Conservation (phyloP, 1,284 basidiomycete species). For the Mycena sp. region DNA sequence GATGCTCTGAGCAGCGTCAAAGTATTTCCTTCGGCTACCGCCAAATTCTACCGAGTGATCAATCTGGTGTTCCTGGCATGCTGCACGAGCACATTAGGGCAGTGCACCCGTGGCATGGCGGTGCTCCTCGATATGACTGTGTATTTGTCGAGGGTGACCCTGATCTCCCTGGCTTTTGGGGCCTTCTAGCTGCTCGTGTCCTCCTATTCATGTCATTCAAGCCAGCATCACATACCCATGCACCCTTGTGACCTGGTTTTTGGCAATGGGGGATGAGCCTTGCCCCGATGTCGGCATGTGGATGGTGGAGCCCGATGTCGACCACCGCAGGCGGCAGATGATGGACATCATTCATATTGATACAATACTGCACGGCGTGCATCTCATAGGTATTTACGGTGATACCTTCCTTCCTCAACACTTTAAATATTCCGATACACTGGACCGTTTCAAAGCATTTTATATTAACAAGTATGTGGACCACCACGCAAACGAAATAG, state of each 20-base stretch:
- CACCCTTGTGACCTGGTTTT: background rate
- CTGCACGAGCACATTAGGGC: conserved; percentile 11
- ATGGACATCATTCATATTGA: too few species aligned
- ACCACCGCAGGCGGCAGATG: too few species aligned
- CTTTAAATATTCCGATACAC: conserved; percentile 3
- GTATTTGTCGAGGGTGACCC: conserved; percentile 5
- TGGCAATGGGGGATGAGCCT: too few species aligned
- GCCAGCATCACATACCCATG: background rate
- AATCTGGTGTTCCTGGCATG: conserved; percentile 6
- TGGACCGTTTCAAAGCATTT: too few species aligned
- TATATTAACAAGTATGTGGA: too few species aligned
- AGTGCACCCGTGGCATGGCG: background rate
- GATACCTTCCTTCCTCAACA: background rate
- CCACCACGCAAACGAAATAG: conserved; percentile 12
- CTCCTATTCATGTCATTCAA: too few species aligned
- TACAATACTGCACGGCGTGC: conserved; percentile 3
- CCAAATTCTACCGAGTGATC: conserved; percentile 9
- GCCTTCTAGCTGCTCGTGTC: conserved; percentile 3
- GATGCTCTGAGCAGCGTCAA: background rate
- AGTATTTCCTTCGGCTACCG: too few species aligned
- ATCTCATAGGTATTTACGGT: conserved; percentile 8
- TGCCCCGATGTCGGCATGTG: too few species aligned
- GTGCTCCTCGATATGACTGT: conserved; percentile 2
- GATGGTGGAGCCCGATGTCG: too few species aligned
- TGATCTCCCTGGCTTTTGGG: background rate